These are phyloP conservation scores for Pseudopediastrum boryanum DNA, from an alignment of 139 green algal genomes.

Conservation along the genomic window DNA sequence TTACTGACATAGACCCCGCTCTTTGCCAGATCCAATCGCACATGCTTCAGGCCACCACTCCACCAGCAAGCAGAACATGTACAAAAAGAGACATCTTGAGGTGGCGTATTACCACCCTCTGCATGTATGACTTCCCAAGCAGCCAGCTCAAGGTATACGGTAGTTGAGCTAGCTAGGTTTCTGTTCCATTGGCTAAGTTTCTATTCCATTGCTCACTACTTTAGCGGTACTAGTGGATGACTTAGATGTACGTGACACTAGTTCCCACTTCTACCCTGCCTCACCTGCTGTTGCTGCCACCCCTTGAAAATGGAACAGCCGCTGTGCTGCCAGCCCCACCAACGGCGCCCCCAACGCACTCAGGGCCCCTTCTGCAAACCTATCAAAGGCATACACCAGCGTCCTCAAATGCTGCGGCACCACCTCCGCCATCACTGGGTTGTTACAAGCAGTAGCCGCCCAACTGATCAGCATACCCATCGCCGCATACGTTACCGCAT, in stretches of 20 bases:
- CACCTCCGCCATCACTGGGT: slow-evolving; percentile 73
- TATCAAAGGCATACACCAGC: slow-evolving; percentile 75
- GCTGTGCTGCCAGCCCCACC: slow-evolving; percentile 62
- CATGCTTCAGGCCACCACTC: too few species aligned
- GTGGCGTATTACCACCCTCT: too few species aligned
- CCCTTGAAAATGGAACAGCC: slow-evolving; percentile 65
- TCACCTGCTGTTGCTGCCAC: not conserved
- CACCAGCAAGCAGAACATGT: too few species aligned
- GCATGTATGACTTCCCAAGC: too few species aligned
- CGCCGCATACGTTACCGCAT: slow-evolving; percentile 31
- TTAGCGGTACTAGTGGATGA: not conserved
- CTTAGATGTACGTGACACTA: not conserved
- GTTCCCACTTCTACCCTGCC: not conserved
- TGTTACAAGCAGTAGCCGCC: slow-evolving; percentile 57
- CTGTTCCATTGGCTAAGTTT: not conserved
- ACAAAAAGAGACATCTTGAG: too few species aligned
- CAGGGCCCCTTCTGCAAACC: slow-evolving; percentile 55
- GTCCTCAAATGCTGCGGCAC: slow-evolving; percentile 61
- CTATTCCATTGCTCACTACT: not conserved
- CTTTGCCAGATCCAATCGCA: too few species aligned
- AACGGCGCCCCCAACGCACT: slow-evolving; percentile 59
- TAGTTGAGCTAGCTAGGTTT: not conserved
- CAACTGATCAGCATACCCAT: slow-evolving; percentile 54
- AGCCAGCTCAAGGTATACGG: too few species aligned
- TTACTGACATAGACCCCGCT: too few species aligned